Evolutionary conservation across 1,284 basidiomycete genomes (phyloP).

Genomic region (Bjerkandera adusta): DNA sequence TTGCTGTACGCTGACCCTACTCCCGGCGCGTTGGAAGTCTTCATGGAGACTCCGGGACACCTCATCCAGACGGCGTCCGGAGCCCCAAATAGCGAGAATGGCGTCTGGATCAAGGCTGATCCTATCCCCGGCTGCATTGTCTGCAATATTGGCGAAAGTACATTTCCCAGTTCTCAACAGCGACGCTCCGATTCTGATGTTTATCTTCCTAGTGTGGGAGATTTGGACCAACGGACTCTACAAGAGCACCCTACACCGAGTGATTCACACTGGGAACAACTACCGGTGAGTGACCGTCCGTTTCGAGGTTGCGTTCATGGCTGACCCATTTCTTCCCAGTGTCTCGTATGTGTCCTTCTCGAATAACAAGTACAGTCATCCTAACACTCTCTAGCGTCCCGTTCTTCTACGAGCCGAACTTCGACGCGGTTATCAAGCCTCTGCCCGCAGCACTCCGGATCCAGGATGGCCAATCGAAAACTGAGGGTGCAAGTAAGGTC

Average conservation of each 20-base stretch:
- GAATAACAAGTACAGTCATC: background rate
- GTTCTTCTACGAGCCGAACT: constrained; percentile 87
- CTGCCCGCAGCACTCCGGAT: constrained; percentile 52
- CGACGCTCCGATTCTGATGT: background rate
- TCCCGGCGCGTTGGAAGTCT: constrained; percentile 78
- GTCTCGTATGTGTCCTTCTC: constrained; percentile 9
- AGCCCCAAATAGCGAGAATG: constrained; percentile 50
- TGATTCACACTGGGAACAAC: constrained; percentile 68
- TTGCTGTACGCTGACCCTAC: constrained; percentile 81
- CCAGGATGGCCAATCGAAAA: constrained; percentile 30
- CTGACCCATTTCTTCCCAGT: constrained; percentile 9
- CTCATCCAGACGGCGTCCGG: constrained; percentile 35
- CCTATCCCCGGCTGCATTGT: constrained; percentile 77
- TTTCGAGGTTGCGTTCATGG: background rate
- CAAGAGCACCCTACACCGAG: constrained; percentile 73
- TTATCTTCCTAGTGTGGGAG: constrained; percentile 66
- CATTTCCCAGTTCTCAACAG: constrained; percentile 24
- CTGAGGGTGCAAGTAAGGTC: constrained; percentile 4
- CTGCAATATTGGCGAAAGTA: constrained; percentile 84
- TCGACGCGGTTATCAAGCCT: constrained; percentile 62
- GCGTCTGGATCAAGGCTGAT: constrained; percentile 77
- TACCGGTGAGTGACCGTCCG: constrained; percentile 52
- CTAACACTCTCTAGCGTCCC: constrained; percentile 49
- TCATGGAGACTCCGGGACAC: constrained; percentile 46
- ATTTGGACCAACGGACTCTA: constrained; percentile 83